Base-by-base conservation (phyloP, 2,329 filamentous ascomycete species). In the Fusarium equiseti region DNA sequence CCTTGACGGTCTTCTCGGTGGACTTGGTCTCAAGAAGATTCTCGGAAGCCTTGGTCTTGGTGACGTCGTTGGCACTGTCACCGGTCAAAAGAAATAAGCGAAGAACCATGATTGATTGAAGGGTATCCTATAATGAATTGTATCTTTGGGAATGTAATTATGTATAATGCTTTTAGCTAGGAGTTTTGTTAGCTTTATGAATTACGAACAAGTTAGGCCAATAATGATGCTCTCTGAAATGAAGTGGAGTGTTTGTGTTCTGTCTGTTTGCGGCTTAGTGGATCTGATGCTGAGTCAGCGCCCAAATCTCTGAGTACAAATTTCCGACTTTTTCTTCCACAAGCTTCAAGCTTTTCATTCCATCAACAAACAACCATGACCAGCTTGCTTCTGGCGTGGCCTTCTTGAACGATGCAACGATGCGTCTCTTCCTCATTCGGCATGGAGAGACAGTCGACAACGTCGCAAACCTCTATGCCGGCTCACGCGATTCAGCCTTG, bases 381-480 rank as follows among this genome's bases (percentile, higher is more conserved):
- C 60, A 71, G 67, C 69, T 67, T 55, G 53, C 64, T 63, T 59
- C 65, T 56, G 63, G 64, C 61, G 38, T 67, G 57, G 56, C 68
- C 66, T 53, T 49, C 55, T 31, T 73, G 52, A 74, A 69, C 59
- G 45, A 73, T 66, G 65, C 48, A 27, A 71, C 56, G 79, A 81
- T 82, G 79, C 80, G 76, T 65, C 71, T 97, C 59, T 89, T 94
- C 75, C 86, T 97, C 74, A 89, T 97, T 75, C 90, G 94, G 60
- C 94, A 97, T 84, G 94, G 91, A 77, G 94, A 97, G 83, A 95
- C 93, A 18, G 92, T 97, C 71, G 92, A 97, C 81, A 97, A 97
- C 79, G 91, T 96, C 63, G 91, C 91, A 43, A 88, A 90, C 58
- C 81, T 93, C 64, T 95, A 92, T 55, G 94, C 94, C 73, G 94